phyloP scores from a whole-genome alignment of 2,329 filamentous ascomycete genomes.

The Lachnellula occidentalis region DNA sequence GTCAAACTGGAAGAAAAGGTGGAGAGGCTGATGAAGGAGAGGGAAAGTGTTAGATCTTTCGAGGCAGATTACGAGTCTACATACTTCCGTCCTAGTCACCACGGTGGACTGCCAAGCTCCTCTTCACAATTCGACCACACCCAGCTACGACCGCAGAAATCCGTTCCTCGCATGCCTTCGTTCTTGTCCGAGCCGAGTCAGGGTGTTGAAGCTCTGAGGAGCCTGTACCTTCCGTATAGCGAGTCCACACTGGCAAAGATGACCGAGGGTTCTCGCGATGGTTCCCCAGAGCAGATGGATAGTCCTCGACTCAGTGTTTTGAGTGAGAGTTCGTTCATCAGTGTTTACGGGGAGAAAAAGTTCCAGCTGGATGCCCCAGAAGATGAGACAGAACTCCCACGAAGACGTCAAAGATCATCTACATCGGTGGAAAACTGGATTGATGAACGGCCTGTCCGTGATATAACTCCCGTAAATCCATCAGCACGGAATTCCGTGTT shows the following conservation, averaged over 20 bases:
- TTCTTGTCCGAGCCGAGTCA: slow-evolving; percentile 57
- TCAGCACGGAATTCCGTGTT: slow-evolving; percentile 6
- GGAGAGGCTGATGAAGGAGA: slow-evolving; percentile 48
- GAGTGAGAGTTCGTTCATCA: slow-evolving; percentile 63
- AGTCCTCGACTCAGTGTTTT: slow-evolving; percentile 60
- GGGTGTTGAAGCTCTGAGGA: slow-evolving; percentile 55
- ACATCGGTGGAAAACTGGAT: slow-evolving; percentile 31
- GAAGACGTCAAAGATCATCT: slow-evolving; percentile 18
- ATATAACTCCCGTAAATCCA: slow-evolving; percentile 9
- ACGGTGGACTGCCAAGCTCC: slow-evolving; percentile 21
- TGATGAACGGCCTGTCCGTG: slow-evolving; percentile 21
- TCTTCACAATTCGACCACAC: slow-evolving; percentile 17
- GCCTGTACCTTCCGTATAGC: slow-evolving; percentile 48
- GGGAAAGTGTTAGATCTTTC: slow-evolving; percentile 47
- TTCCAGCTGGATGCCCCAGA: slow-evolving; percentile 14
- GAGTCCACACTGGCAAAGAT: slow-evolving; percentile 45
- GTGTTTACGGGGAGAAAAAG: slow-evolving; percentile 52
- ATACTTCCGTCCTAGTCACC: slow-evolving; percentile 18
- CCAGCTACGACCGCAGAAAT: slow-evolving; percentile 3
- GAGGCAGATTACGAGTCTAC: slow-evolving; percentile 33
- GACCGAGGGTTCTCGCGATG: slow-evolving; percentile 34
- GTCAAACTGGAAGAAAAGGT: slow-evolving; percentile 57
- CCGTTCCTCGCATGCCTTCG: slow-evolving; percentile 55
- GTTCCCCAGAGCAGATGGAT: slow-evolving; percentile 31
- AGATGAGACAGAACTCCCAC: slow-evolving; percentile 10